Conservation (phyloP, 441 rosid genomes). For the Populus hybrid region DNA sequence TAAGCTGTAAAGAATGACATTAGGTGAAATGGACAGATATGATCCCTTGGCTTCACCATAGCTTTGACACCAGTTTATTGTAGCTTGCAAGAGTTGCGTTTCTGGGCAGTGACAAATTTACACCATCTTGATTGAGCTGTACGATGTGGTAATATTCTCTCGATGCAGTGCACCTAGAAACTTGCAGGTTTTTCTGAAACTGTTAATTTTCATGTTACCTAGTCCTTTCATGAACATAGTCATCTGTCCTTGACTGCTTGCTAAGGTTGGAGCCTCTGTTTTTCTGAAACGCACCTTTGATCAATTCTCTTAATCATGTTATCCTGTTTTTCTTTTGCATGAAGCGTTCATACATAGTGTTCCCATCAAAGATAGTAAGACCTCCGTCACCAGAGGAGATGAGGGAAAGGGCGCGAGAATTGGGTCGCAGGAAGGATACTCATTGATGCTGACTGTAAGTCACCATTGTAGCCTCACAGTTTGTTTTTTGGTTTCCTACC, state of each 20-base stretch:
- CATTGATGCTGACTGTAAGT: conserved; percentile 26
- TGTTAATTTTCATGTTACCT: background rate
- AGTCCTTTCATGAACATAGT: background rate
- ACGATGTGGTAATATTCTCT: background rate
- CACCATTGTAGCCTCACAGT: background rate
- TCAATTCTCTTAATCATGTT: background rate
- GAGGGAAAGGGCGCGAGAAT: conserved; percentile 82
- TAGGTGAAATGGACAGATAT: background rate
- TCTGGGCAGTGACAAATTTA: background rate
- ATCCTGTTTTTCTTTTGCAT: conserved; percentile 21
- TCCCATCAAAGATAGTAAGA: conserved; percentile 61
- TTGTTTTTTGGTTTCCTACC: background rate
- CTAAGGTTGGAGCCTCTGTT: background rate
- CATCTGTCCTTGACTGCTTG: background rate
- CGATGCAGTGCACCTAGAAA: background rate
- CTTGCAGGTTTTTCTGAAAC: background rate
- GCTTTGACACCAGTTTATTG: background rate
- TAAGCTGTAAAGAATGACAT: background rate
- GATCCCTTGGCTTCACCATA: background rate
- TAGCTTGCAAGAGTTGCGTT: background rate
- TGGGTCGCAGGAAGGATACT: conserved; percentile 57
- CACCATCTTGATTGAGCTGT: background rate
- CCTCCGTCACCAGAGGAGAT: conserved; percentile 89
- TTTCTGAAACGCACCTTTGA: background rate
- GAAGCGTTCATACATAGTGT: conserved; percentile 73